These are phyloP conservation scores for Lodderomyces margitis DNA, from an alignment of 1,139 yeast species.

Conservation along the genomic window DNA sequence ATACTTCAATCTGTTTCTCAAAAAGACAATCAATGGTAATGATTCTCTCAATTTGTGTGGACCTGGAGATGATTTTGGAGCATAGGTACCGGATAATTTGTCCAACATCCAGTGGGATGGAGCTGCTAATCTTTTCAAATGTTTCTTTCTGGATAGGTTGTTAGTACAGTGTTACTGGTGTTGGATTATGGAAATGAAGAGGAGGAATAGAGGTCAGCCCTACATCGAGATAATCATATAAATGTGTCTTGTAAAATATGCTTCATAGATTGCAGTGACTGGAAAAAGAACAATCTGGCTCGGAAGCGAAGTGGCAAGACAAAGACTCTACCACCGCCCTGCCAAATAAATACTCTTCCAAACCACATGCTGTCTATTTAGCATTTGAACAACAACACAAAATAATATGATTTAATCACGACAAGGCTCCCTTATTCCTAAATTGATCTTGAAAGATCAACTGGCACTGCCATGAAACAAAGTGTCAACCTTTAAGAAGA, in stretches of 20 bases:
- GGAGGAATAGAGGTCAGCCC: not conserved
- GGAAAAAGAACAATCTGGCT: too few species aligned
- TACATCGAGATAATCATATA: too few species aligned
- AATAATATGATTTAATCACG: slow-evolving; percentile 17
- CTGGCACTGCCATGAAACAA: slow-evolving; percentile 16
- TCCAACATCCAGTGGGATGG: slow-evolving; percentile 99
- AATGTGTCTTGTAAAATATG: too few species aligned
- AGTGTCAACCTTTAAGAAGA: not conserved
- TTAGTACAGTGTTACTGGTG: slow-evolving; percentile 1
- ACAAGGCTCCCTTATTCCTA: slow-evolving; percentile 35
- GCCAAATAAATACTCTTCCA: too few species aligned
- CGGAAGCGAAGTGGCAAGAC: too few species aligned
- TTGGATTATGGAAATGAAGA: not conserved
- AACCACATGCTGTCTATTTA: too few species aligned
- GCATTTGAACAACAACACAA: not conserved
- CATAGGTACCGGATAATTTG: slow-evolving; percentile 97
- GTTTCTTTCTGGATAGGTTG: slow-evolving; percentile 68
- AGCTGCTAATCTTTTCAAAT: slow-evolving; percentile 96
- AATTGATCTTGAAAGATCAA: slow-evolving; percentile 22
- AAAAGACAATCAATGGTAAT: slow-evolving; percentile 90
- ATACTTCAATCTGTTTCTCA: slow-evolving; percentile 98
- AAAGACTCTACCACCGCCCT: too few species aligned
- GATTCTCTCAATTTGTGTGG: slow-evolving; percentile 99
- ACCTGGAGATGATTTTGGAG: slow-evolving; percentile 98
- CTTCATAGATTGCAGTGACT: too few species aligned